Evolutionary conservation across 495 filamentous ascomycete species (phyloP).

Genomic region (Neurospora sp.): DNA sequence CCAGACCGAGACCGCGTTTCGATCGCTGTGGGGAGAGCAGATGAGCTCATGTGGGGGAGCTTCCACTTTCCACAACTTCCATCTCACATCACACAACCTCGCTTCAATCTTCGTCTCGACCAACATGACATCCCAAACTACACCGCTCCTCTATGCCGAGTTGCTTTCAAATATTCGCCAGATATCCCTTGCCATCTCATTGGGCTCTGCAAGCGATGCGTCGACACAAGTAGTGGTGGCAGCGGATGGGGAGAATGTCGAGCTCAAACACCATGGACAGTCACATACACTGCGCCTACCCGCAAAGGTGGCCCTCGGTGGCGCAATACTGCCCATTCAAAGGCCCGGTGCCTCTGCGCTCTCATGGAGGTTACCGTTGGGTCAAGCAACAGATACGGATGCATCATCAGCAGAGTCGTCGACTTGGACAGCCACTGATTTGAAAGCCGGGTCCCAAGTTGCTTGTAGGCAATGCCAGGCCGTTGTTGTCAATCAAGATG

Average conservation of each 20-base stretch:
- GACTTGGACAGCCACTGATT: slow-evolving; percentile 66
- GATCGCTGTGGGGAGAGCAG: neutral
- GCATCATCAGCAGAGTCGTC: slow-evolving; percentile 21
- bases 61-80: neutral
- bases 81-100: neutral
- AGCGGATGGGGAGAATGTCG: slow-evolving; percentile 40
- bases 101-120: neutral
- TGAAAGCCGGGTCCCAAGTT: slow-evolving; percentile 45
- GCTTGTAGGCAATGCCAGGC: slow-evolving; percentile 52
- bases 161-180: slow-evolving; percentile 78
- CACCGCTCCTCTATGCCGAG: slow-evolving; percentile 62
- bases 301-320: slow-evolving; percentile 36
- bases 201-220: slow-evolving; percentile 39
- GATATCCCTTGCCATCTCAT: slow-evolving; percentile 61
- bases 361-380: slow-evolving; percentile 60
- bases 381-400: slow-evolving; percentile 14
- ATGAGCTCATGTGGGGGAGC: neutral
- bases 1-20: neutral
- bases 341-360: slow-evolving; percentile 34
- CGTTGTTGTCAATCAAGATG: slow-evolving; percentile 31
- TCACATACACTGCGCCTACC: slow-evolving; percentile 55
- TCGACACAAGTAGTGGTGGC: slow-evolving; percentile 41
- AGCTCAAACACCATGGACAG: slow-evolving; percentile 43
- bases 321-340: slow-evolving; percentile 25
- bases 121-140: neutral